Conservation (phyloP, 2,329 filamentous ascomycete species). For the Diaporthe sp. region DNA sequence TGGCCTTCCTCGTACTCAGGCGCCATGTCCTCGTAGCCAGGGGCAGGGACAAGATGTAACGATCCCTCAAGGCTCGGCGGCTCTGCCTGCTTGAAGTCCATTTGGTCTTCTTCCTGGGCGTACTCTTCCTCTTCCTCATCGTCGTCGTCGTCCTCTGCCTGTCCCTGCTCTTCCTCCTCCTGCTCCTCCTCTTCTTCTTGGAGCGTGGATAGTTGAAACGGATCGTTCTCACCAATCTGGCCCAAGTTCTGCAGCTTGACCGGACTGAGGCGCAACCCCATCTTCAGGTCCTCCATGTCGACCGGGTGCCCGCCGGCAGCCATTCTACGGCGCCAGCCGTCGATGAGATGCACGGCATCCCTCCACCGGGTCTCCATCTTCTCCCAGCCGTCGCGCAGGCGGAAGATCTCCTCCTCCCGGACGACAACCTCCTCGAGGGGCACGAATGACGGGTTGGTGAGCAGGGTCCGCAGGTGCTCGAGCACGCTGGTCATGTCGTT, state of each 20-base stretch:
- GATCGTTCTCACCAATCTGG: slow-evolving; percentile 58
- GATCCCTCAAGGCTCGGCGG: slow-evolving; percentile 55
- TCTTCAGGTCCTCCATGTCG: slow-evolving; percentile 76
- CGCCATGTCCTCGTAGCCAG: slow-evolving; percentile 49
- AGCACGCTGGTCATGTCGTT: slow-evolving; percentile 82
- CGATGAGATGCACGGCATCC: slow-evolving; percentile 91
- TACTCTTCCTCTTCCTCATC: slow-evolving; percentile 46
- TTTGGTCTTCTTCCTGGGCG: slow-evolving; percentile 45
- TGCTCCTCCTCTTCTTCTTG: slow-evolving; percentile 56
- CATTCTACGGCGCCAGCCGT: slow-evolving; percentile 91
- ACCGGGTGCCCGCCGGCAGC: slow-evolving; percentile 77
- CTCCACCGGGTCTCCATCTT: slow-evolving; percentile 94
- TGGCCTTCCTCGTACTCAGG: slow-evolving; percentile 47
- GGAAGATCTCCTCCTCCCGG: slow-evolving; percentile 91
- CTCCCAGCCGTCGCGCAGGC: slow-evolving; percentile 88
- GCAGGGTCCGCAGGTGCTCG: slow-evolving; percentile 83
- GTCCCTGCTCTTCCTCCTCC: slow-evolving; percentile 44
- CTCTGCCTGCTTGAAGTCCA: slow-evolving; percentile 32
- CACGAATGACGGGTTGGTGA: slow-evolving; percentile 97
- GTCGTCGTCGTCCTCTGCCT: slow-evolving; percentile 41
- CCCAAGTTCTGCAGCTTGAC: slow-evolving; percentile 68
- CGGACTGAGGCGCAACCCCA: slow-evolving; percentile 76
- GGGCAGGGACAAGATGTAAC: slow-evolving; percentile 57
- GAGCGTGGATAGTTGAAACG: slow-evolving; percentile 59
- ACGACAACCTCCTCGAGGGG: slow-evolving; percentile 93